These are phyloP conservation scores for Hypsizygus marmoreus DNA, from an alignment of 768 basidiomycete species.

Conservation along the genomic window DNA sequence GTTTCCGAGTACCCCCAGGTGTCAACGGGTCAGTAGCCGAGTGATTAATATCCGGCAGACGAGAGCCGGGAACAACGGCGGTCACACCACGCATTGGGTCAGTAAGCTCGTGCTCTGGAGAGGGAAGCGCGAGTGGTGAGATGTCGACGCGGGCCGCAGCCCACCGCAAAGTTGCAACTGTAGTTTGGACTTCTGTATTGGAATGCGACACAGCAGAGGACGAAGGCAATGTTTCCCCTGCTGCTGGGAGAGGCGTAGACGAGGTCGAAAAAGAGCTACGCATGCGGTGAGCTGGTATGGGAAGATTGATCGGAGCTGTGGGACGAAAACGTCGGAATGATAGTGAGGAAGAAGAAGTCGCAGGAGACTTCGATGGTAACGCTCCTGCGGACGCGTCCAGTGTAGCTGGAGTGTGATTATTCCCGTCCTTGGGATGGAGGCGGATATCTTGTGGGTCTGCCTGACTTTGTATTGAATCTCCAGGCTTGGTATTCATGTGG, in stretches of 20 bases:
- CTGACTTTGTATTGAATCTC: no score
- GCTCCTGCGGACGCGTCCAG: conserved; percentile 2
- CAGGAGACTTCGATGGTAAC: conserved; percentile 12
- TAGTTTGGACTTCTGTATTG: conserved; percentile 58
- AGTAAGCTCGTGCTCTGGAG: conserved; percentile 87
- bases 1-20: conserved; percentile 53
- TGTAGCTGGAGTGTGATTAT: conserved; percentile 1
- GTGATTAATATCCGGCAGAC: conserved; percentile 35
- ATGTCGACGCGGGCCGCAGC: conserved; percentile 84
- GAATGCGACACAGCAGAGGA: conserved; percentile 20
- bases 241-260: conserved; percentile 16
- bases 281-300: conserved; percentile 22
- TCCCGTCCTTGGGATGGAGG: no score
- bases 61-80: conserved; percentile 65
- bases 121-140: conserved; percentile 84
- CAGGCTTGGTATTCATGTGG: no score
- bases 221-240: conserved; percentile 20
- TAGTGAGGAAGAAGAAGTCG: conserved; percentile 13
- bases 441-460: no score
- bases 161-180: conserved; percentile 83
- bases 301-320: conserved; percentile 14
- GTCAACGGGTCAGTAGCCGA: conserved; percentile 35
- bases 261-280: conserved; percentile 24
- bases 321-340: conserved; percentile 17
- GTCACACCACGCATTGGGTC: conserved; percentile 85